These are phyloP conservation scores for Cladophialophora immunda DNA, from an alignment of 2,329 filamentous ascomycete species.

Conservation along the genomic window DNA sequence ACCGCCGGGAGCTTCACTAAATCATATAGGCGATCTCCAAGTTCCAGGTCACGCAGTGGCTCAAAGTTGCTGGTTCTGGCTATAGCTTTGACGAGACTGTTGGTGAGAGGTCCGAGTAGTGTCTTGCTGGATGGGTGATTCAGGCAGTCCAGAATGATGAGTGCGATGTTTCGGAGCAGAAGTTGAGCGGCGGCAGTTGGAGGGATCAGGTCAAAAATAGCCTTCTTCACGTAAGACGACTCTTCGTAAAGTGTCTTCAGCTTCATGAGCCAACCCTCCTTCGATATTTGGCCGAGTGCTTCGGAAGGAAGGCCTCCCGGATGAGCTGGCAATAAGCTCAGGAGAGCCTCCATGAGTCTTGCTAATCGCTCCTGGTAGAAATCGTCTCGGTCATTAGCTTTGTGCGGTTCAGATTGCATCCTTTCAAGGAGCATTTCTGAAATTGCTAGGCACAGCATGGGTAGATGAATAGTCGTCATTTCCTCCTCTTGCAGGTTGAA, in stretches of 20 bases:
- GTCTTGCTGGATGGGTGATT: slow-evolving; percentile 14
- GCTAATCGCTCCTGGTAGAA: slow-evolving; percentile 59
- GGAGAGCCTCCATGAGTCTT: slow-evolving; percentile 42
- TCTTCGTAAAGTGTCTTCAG: slow-evolving; percentile 25
- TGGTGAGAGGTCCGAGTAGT: slow-evolving; percentile 21
- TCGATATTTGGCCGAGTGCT: background rate
- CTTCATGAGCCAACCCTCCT: slow-evolving; percentile 26
- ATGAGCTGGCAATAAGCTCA: slow-evolving; percentile 41
- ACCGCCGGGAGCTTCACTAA: background rate
- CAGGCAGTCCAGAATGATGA: slow-evolving; percentile 32
- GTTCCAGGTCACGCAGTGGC: slow-evolving; percentile 19
- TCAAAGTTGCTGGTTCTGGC: slow-evolving; percentile 25
- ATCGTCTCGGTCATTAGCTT: slow-evolving; percentile 40
- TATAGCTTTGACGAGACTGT: slow-evolving; percentile 24
- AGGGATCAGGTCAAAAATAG: slow-evolving; percentile 19
- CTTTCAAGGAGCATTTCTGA: slow-evolving; percentile 36
- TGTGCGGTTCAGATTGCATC: background rate
- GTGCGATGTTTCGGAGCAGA: slow-evolving; percentile 28
- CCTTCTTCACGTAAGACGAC: slow-evolving; percentile 29
- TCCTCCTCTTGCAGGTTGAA: slow-evolving; percentile 97
- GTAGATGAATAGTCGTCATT: slow-evolving; percentile 64
- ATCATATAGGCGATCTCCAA: slow-evolving; percentile 25
- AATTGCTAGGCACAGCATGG: slow-evolving; percentile 34
- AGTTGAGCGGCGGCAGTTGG: slow-evolving; percentile 23
- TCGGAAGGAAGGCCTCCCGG: background rate